Percentiles rank a stretch among this genome's conserved stretches.
phyloP scores from a whole-genome alignment of 83 land plant genomes.

The Picea abies region DNA sequence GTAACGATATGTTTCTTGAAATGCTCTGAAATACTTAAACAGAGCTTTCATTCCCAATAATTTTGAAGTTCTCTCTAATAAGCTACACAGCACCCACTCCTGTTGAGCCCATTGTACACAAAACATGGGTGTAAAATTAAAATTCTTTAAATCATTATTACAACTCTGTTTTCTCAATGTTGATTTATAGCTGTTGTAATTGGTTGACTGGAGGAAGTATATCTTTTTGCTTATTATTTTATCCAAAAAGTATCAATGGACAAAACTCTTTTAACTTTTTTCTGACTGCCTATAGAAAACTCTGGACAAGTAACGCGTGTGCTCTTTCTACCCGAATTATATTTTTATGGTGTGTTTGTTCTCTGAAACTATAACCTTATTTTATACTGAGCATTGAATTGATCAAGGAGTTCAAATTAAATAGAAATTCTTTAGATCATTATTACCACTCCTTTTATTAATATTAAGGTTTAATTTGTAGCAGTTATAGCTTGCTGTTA shows the following conservation, averaged over 20 bases:
- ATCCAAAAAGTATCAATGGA: background rate
- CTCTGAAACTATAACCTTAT: too few relatives aligned
- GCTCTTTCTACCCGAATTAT: too few relatives aligned
- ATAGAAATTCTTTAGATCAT: too few relatives aligned
- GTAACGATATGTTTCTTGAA: background rate
- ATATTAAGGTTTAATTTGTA: too few relatives aligned
- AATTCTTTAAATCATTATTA: background rate
- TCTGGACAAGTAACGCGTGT: too few relatives aligned
- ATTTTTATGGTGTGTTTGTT: too few relatives aligned
- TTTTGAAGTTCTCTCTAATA: constrained; percentile 2
- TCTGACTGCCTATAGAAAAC: too few relatives aligned
- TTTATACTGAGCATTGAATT: too few relatives aligned
- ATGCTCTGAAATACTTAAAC: background rate
- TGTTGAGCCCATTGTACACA: constrained; percentile 9
- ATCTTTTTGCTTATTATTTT: background rate
- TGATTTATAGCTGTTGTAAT: background rate
- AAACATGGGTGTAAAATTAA: background rate
- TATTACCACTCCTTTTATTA: too few relatives aligned
- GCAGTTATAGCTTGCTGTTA: too few relatives aligned
- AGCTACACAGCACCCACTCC: background rate
- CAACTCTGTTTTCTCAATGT: background rate
- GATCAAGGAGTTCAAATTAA: too few relatives aligned
- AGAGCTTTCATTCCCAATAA: constrained; percentile 4
- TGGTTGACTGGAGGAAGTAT: background rate
- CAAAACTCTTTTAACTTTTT: background rate